Conservation (phyloP, 257 asterid genomes). For the Nicotiana paniculata region DNA sequence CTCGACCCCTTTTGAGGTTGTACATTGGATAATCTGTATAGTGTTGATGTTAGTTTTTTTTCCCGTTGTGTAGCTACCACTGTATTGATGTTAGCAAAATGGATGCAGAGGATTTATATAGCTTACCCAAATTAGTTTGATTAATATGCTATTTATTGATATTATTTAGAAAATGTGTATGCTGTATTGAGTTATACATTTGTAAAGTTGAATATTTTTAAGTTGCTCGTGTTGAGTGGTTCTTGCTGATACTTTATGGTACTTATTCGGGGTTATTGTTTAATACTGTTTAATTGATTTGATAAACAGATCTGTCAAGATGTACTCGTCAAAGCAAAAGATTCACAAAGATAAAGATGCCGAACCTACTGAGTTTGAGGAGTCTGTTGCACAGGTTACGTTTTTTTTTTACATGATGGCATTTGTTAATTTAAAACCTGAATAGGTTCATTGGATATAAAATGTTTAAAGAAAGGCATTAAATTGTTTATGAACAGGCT, state of each 20-base stretch:
- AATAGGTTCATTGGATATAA: not conserved
- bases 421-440: not conserved
- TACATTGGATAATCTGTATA: not conserved
- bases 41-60: not conserved
- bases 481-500: slow-evolving; percentile 13
- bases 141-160: not conserved
- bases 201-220: not conserved
- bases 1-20: not conserved
- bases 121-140: not conserved
- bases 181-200: not conserved
- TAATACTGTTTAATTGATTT: not conserved
- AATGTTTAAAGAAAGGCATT: not conserved
- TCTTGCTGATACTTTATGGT: not conserved
- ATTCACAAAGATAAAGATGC: slow-evolving; percentile 21
- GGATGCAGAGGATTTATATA: not conserved
- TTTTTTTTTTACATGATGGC: not conserved
- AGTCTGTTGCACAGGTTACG: slow-evolving; percentile 20
- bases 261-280: not conserved
- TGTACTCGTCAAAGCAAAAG: slow-evolving; percentile 14
- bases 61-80: no score
- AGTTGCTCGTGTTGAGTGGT: not conserved
- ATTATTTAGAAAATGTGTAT: not conserved
- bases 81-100: not conserved
- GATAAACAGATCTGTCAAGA: slow-evolving; percentile 12
- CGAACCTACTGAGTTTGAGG: slow-evolving; percentile 21